Conservation (phyloP, 2,329 filamentous ascomycete species). For the Penicillium sp. region DNA sequence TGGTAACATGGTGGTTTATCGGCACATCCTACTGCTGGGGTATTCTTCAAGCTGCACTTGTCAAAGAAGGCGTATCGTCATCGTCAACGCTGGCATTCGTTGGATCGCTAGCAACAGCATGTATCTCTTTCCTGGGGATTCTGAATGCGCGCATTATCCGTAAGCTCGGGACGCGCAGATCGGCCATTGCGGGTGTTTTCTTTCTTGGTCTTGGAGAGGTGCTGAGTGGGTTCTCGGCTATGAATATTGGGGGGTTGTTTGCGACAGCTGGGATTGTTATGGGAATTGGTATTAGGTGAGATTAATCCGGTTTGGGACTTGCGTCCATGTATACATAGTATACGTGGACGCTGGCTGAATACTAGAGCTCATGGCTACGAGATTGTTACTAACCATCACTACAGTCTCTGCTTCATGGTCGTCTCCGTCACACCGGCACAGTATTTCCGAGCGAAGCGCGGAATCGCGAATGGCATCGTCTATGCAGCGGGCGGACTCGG, state of each 20-base stretch:
- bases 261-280: constrained; percentile 50
- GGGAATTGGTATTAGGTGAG: constrained; percentile 42
- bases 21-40: constrained; percentile 62
- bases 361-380: neutral
- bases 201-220: constrained; percentile 54
- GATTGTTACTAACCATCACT: neutral
- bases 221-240: constrained; percentile 48
- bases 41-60: constrained; percentile 58
- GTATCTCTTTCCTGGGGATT: constrained; percentile 55
- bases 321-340: neutral
- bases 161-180: constrained; percentile 49
- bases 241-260: constrained; percentile 51
- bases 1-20: constrained; percentile 58
- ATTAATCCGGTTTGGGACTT: neutral
- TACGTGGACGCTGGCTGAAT: neutral
- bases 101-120: constrained; percentile 53
- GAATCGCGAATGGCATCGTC: constrained; percentile 54
- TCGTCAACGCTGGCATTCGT: constrained; percentile 60
- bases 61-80: constrained; percentile 48
- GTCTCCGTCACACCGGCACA: constrained; percentile 53
- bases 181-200: constrained; percentile 51
- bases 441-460: constrained; percentile 56
- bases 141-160: constrained; percentile 54
- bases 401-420: constrained; percentile 46
- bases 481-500: constrained; percentile 53